Percentiles rank a stretch among this genome's conserved stretches.
These are phyloP conservation scores for Ophiocordyceps camponoti-saundersi DNA, from an alignment of 2,329 filamentous ascomycete genomes.

Conservation along the genomic window DNA sequence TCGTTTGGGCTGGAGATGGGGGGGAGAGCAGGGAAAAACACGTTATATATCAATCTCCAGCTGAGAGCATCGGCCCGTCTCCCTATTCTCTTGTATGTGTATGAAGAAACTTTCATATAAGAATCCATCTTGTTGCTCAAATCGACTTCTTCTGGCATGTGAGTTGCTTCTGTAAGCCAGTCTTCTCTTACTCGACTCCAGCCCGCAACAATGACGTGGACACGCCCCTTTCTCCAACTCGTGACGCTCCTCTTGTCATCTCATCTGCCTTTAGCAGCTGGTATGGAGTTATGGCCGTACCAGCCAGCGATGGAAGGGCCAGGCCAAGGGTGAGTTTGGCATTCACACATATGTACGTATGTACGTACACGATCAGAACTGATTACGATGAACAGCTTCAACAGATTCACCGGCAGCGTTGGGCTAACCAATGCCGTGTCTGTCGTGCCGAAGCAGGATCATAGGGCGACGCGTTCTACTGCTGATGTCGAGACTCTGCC, in stretches of 20 bases:
- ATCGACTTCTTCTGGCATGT: too few relatives aligned
- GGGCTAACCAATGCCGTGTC: not conserved
- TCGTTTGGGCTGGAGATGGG: too few relatives aligned
- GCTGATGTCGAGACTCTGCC: not conserved
- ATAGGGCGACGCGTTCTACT: not conserved
- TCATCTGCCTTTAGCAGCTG: not conserved
- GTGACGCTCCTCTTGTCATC: not conserved
- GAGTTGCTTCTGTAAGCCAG: too few relatives aligned
- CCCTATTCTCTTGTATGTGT: too few relatives aligned
- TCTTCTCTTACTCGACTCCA: too few relatives aligned
- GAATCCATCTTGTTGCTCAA: too few relatives aligned
- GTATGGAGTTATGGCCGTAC: not conserved
- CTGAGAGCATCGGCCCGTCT: too few relatives aligned
- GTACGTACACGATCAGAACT: too few relatives aligned
- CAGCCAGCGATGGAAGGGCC: not conserved
- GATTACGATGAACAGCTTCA: not conserved
- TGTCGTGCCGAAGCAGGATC: not conserved
- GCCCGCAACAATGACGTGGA: not conserved
- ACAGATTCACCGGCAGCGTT: not conserved
- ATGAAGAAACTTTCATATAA: too few relatives aligned
- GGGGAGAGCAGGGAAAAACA: too few relatives aligned
- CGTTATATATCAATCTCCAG: too few relatives aligned
- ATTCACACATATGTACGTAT: not conserved
- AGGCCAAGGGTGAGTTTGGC: not conserved
- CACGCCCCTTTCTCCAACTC: not conserved